phyloP scores from a whole-genome alignment of 2,329 filamentous ascomycete species.

The Colletotrichum tropicicola region DNA sequence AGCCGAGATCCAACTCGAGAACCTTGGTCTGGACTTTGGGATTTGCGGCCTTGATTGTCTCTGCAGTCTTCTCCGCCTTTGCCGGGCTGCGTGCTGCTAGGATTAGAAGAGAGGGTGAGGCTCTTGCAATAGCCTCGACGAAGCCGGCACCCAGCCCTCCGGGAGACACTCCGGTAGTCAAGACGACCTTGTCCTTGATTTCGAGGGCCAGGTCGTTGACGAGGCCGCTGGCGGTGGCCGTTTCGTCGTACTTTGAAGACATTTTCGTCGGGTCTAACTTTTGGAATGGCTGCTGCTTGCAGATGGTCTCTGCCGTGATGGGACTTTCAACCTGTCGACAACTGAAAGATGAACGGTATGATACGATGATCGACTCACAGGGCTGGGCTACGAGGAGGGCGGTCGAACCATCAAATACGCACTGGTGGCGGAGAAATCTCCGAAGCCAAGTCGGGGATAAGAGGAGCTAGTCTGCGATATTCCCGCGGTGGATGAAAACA shows the following conservation, averaged over 20 bases:
- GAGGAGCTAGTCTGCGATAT: background rate
- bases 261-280: background rate
- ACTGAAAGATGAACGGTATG: background rate
- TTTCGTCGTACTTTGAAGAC: conserved; percentile 2
- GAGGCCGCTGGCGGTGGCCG: conserved; percentile 36
- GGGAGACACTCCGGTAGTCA: conserved; percentile 52
- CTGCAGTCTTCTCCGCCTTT: conserved; percentile 49
- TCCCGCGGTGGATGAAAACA: background rate
- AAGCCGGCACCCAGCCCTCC: conserved; percentile 47
- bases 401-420: background rate
- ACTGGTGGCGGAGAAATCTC: background rate
- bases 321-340: too few relatives aligned
- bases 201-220: conserved; percentile 37
- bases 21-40: conserved; percentile 43
- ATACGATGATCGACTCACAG: background rate
- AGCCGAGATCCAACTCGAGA: conserved; percentile 49
- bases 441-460: background rate
- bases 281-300: background rate
- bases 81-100: conserved; percentile 52
- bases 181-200: conserved; percentile 47
- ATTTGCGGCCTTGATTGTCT: conserved; percentile 41
- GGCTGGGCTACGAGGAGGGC: background rate
- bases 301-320: background rate
- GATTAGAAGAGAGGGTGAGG: conserved; percentile 50
- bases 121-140: conserved; percentile 47